Conservation (phyloP, 345 rosid genomes). For the Ceriops tagal region DNA sequence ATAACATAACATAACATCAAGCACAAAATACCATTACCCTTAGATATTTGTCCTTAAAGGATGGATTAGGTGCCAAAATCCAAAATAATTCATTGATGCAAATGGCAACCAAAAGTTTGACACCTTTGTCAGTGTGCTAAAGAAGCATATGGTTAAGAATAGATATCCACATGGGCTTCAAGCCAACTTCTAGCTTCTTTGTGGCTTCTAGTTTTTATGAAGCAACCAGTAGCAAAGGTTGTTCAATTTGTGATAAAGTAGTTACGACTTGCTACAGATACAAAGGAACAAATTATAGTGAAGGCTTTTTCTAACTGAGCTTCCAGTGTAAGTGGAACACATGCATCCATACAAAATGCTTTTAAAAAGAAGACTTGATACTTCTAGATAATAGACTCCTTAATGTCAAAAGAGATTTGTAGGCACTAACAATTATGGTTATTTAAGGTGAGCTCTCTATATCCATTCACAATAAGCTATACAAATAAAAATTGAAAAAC, state of each 20-base stretch:
- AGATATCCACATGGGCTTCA: slow-evolving; percentile 49
- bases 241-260: slow-evolving; percentile 61
- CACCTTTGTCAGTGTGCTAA: slow-evolving; percentile 61
- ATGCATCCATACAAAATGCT: too few species aligned
- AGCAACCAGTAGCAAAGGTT: slow-evolving; percentile 40
- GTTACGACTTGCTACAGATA: slow-evolving; percentile 64
- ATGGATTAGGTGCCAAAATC: slow-evolving; percentile 70
- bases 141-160: slow-evolving; percentile 57
- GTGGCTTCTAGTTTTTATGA: slow-evolving; percentile 31
- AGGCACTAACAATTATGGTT: too few species aligned
- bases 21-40: slow-evolving; percentile 34
- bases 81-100: slow-evolving; percentile 71
- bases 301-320: slow-evolving; percentile 27
- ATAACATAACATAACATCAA: slow-evolving; percentile 45
- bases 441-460: too few species aligned
- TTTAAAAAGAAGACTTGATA: too few species aligned
- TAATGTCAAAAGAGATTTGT: too few species aligned
- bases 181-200: slow-evolving; percentile 38
- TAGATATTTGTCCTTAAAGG: slow-evolving; percentile 72
- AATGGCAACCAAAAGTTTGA: slow-evolving; percentile 65
- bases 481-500: too few species aligned
- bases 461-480: too few species aligned
- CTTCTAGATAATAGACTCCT: too few species aligned
- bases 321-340: too few species aligned
- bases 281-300: slow-evolving; percentile 64